Evolutionary conservation across 2,329 filamentous ascomycete species (phyloP).

Genomic region (Talaromyces sp.): DNA sequence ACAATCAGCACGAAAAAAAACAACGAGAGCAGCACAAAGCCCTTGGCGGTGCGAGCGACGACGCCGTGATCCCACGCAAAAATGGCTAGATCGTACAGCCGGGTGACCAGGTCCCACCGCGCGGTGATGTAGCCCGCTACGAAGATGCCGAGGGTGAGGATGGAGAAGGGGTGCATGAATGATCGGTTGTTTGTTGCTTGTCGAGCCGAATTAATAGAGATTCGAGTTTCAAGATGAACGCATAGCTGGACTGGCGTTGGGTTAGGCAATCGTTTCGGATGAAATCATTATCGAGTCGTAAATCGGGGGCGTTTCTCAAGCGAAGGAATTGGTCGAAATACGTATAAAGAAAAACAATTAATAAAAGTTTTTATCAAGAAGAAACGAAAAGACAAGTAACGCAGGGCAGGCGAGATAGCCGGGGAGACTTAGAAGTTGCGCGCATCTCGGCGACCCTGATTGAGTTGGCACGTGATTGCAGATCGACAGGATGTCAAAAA

Average conservation of each 20-base stretch:
- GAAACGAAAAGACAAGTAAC: background rate
- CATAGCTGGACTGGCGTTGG: background rate
- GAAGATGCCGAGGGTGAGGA: constrained; percentile 95
- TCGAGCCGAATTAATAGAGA: background rate
- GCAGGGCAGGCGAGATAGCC: background rate
- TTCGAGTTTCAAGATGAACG: background rate
- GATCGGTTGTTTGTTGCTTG: background rate
- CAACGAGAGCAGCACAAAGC: constrained; percentile 73
- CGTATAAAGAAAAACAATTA: background rate
- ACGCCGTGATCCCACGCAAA: constrained; percentile 99
- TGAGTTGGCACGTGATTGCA: background rate
- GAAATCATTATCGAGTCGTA: constrained; percentile 1
- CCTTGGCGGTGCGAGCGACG: constrained; percentile 81
- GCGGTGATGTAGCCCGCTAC: constrained; percentile 99
- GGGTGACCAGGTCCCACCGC: constrained; percentile 95
- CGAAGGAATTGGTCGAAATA: background rate
- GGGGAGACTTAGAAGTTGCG: background rate
- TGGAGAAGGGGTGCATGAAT: constrained; percentile 94
- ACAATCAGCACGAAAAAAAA: constrained; percentile 81
- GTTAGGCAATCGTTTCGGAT: background rate
- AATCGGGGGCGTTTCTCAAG: background rate
- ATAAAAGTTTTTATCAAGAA: background rate
- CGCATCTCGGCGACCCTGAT: background rate
- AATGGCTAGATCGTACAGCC: constrained; percentile 91
- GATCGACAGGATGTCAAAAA: background rate